Evolutionary conservation across 176 grass and related monocot genomes (phyloP).

Genomic region (Puccinellia tenuiflora): DNA sequence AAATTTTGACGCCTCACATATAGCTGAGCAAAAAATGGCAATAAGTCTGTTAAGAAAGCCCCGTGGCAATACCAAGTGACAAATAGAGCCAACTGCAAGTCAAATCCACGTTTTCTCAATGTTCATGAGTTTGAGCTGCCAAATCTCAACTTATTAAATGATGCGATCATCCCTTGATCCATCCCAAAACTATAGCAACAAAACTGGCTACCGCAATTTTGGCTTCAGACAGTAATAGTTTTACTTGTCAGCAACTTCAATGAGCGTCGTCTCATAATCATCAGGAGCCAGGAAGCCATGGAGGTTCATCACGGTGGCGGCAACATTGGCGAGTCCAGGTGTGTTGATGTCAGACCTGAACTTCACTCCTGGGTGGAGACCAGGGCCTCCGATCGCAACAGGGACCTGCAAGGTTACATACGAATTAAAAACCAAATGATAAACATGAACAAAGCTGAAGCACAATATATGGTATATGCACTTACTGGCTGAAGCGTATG

Average conservation of each 20-base stretch:
- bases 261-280: slow-evolving; percentile 81
- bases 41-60: neutral
- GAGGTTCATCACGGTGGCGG: slow-evolving; percentile 91
- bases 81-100: slow-evolving; percentile 3
- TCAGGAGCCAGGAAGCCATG: slow-evolving; percentile 77
- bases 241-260: slow-evolving; percentile 70
- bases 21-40: slow-evolving; percentile 13
- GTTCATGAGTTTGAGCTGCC: slow-evolving; percentile 19
- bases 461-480: neutral
- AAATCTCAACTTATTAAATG: slow-evolving; percentile 34
- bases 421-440: neutral
- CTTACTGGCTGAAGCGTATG: slow-evolving; percentile 95
- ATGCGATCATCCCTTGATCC: neutral
- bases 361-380: slow-evolving; percentile 61
- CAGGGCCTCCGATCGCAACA: slow-evolving; percentile 90
- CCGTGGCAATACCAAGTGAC: neutral
- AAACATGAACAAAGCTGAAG: neutral
- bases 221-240: neutral
- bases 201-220: slow-evolving; percentile 31
- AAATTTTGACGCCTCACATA: neutral
- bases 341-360: slow-evolving; percentile 59
- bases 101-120: neutral
- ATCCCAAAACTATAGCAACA: slow-evolving; percentile 40
- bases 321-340: slow-evolving; percentile 85
- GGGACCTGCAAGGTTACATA: slow-evolving; percentile 61